Conservation (phyloP, 768 basidiomycete genomes). For the Termitomyces sp. region DNA sequence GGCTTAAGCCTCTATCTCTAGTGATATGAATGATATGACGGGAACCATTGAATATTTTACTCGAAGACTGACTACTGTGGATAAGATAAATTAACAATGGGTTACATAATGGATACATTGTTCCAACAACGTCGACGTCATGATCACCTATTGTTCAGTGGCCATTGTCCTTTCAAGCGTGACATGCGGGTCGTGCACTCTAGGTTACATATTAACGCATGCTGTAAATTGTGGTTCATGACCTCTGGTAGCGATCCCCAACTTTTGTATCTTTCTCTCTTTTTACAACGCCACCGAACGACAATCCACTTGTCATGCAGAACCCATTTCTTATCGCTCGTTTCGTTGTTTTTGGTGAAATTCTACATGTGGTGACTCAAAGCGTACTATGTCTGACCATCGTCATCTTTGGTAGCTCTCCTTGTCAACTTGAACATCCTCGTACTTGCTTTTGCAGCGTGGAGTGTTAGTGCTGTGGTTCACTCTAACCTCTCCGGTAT, state of each 20-base stretch:
- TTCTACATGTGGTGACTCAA: background rate
- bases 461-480: constrained; percentile 42
- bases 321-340: constrained; percentile 55
- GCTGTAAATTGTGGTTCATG: background rate
- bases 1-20: background rate
- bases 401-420: constrained; percentile 27
- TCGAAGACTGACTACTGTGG: background rate
- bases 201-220: background rate
- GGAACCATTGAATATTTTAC: background rate
- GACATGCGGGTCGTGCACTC: background rate
- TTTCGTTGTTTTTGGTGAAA: constrained; percentile 51
- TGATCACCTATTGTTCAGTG: constrained; percentile 4
- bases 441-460: constrained; percentile 48
- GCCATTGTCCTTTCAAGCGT: constrained; percentile 1
- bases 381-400: background rate
- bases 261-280: constrained; percentile 4
- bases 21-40: background rate
- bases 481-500: constrained; percentile 30
- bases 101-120: background rate
- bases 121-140: background rate
- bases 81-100: background rate
- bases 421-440: constrained; percentile 47
- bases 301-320: constrained; percentile 23
- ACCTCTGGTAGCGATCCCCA: constrained; percentile 13
- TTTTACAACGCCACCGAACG: constrained; percentile 2